phyloP scores from a whole-genome alignment of 257 asterid genomes.

The Solanum stenotomum region DNA sequence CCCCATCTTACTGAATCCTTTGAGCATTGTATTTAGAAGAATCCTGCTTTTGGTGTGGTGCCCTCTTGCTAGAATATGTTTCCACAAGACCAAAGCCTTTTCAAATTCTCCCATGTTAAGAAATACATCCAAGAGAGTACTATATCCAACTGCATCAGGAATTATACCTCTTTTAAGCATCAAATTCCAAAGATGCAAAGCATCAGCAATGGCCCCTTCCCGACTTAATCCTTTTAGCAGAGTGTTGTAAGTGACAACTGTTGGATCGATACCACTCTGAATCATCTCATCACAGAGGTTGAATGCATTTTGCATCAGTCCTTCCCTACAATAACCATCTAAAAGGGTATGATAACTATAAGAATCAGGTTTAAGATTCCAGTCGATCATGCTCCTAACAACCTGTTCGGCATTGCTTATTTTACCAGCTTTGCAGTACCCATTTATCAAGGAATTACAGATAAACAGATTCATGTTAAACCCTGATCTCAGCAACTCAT shows the following conservation, averaged over 20 bases:
- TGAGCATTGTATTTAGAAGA: conserved; percentile 61
- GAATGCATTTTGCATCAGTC: conserved; percentile 50
- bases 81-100: conserved; percentile 59
- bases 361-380: conserved; percentile 59
- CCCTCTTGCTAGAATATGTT: conserved; percentile 63
- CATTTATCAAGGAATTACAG: conserved; percentile 69
- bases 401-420: conserved; percentile 49
- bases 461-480: conserved; percentile 51
- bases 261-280: conserved; percentile 42
- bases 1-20: conserved; percentile 71
- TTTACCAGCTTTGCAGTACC: conserved; percentile 64
- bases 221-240: conserved; percentile 69
- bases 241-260: conserved; percentile 63
- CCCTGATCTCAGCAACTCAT: conserved; percentile 65
- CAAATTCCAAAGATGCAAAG: conserved; percentile 60
- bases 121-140: conserved; percentile 61
- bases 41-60: conserved; percentile 30
- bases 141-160: conserved; percentile 63
- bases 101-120: conserved; percentile 37
- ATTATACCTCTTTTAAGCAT: conserved; percentile 66
- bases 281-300: conserved; percentile 61
- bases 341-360: conserved; percentile 68
- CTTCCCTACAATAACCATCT: conserved; percentile 67
- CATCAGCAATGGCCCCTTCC: conserved; percentile 49
- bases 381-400: conserved; percentile 31